phyloP scores from a whole-genome alignment of 495 filamentous ascomycete species.

The Bathelium albidoporum region DNA sequence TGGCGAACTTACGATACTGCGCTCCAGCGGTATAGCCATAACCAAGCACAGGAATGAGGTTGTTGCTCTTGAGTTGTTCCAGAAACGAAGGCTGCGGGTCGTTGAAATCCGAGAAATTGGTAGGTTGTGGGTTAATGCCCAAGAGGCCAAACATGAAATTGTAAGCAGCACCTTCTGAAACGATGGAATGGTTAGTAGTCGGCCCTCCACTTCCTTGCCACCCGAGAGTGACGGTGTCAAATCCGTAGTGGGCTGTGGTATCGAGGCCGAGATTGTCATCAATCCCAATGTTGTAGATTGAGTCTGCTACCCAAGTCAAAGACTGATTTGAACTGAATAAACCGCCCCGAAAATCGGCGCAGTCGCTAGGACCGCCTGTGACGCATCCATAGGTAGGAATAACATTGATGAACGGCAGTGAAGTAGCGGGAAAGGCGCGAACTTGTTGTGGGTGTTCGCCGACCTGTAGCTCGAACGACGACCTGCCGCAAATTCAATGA shows the following conservation, averaged over 20 bases:
- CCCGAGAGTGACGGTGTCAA: slow-evolving; percentile 39
- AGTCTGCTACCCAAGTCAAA: slow-evolving; percentile 46
- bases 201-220: slow-evolving; percentile 27
- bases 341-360: slow-evolving; percentile 37
- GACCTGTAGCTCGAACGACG: slow-evolving; percentile 43
- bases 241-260: slow-evolving; percentile 48
- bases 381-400: slow-evolving; percentile 43
- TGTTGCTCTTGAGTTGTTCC: slow-evolving; percentile 35
- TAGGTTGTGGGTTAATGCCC: slow-evolving; percentile 39
- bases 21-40: slow-evolving; percentile 62
- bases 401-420: slow-evolving; percentile 48
- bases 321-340: slow-evolving; percentile 43
- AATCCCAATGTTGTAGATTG: slow-evolving; percentile 45
- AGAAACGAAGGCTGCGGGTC: slow-evolving; percentile 21
- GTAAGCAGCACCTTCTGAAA: slow-evolving; percentile 46
- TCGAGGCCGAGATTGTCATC: slow-evolving; percentile 39
- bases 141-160: slow-evolving; percentile 48
- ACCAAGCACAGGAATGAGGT: slow-evolving; percentile 48
- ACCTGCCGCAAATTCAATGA: slow-evolving; percentile 22
- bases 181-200: slow-evolving; percentile 33
- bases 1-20: slow-evolving; percentile 41
- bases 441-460: slow-evolving; percentile 48
- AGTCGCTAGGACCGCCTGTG: slow-evolving; percentile 21
- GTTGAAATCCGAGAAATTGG: slow-evolving; percentile 30
- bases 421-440: slow-evolving; percentile 47